Conservation (phyloP, 2,329 filamentous ascomycete genomes). For the Cytospora piceicola region DNA sequence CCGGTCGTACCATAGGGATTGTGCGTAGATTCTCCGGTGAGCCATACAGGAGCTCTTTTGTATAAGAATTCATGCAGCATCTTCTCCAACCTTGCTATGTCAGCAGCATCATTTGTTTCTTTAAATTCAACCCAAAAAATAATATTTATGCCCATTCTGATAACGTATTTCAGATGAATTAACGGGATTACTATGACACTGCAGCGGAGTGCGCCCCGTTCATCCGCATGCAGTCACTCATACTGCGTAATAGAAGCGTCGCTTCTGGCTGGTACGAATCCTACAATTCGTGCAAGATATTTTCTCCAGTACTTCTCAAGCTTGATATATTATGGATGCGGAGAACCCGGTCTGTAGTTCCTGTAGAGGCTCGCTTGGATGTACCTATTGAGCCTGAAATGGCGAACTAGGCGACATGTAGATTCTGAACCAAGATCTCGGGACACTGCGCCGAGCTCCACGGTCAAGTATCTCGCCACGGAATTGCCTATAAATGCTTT, state of each 20-base stretch:
- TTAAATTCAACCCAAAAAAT: too few relatives aligned
- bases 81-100: too few relatives aligned
- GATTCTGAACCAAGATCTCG: not conserved
- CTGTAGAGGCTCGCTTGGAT: slow-evolving; percentile 10
- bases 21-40: too few relatives aligned
- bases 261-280: not conserved
- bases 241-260: not conserved
- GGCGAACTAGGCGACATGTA: not conserved
- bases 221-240: slow-evolving; percentile 9
- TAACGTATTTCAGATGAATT: not conserved
- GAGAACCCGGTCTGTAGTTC: slow-evolving; percentile 24
- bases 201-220: slow-evolving; percentile 19
- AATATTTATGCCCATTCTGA: not conserved
- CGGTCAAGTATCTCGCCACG: not conserved
- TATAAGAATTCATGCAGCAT: too few relatives aligned
- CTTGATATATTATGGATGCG: slow-evolving; percentile 13
- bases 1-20: too few relatives aligned
- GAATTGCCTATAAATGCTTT: not conserved
- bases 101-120: too few relatives aligned
- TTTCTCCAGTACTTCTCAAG: slow-evolving; percentile 26
- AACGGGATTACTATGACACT: not conserved
- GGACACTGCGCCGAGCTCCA: slow-evolving; percentile 4
- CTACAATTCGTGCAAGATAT: slow-evolving; percentile 28
- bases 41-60: too few relatives aligned
- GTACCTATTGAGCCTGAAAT: slow-evolving; percentile 13